Evolutionary conservation across 2,329 filamentous ascomycete species (phyloP), one percentile per base, ranked within the genome.

Genomic region (Ophiostoma montium): DNA sequence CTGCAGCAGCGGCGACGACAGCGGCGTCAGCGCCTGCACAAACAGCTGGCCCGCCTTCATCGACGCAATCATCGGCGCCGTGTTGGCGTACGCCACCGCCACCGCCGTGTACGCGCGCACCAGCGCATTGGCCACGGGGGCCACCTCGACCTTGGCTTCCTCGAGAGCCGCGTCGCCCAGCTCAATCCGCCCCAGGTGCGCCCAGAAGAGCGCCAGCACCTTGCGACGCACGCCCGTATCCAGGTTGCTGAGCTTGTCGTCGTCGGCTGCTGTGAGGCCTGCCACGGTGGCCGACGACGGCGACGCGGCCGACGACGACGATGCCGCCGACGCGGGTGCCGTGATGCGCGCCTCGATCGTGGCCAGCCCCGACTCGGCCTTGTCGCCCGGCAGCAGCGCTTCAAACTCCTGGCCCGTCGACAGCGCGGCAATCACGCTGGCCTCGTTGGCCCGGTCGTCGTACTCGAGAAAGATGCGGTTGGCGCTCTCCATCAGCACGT

Each of bases 381-480:
- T 86, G 60, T 86, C 75, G 45, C 86, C 86, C 60, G 78, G 81
- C 48, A 95, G 72, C 31, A 84, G 69, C 8, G 82, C 73, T 55
- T 85, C 80, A 65, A 84, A 95, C 62, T 98, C 92, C 58, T 86
- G 82, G 53, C 89, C 92, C 23, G 78, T 78, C 66, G 87, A 95
- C 50, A 96, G 71, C 43, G 87, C 85, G 42, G 77, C 75, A 52
- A 96, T 71, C 50, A 95, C 80, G 51, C 81, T 86, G 39, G 83
- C 84, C 59, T 86, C 82, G 54, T 86, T 80, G 55, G 92, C 84
- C 54, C 80, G 77, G 49, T 95, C 89, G 55, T 86, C 80, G 67
- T 94, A 98, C 61, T 95, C 87, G 58, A 82, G 83, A 75, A 98
- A 96, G 51, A 98, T 76, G 56, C 87, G 89, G 65, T 94, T 94